phyloP scores from a whole-genome alignment of 805 yeast species.

The Ogataea methanolica region DNA sequence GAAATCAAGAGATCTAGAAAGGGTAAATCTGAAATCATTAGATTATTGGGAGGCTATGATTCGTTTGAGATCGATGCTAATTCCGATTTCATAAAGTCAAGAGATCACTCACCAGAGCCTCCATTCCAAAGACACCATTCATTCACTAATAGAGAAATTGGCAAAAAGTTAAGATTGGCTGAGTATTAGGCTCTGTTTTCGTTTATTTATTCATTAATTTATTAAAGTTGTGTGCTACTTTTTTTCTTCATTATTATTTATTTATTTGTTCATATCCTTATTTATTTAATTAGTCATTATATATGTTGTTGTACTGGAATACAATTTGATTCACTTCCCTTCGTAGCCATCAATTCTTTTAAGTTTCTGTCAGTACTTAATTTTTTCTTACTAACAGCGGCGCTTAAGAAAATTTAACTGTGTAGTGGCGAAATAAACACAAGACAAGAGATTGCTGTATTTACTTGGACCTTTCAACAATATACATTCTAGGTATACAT shows the following conservation, averaged over 20 bases:
- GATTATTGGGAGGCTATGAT: slow-evolving; percentile 77
- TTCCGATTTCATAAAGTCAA: slow-evolving; percentile 49
- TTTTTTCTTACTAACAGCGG: no score
- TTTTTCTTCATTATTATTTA: background rate
- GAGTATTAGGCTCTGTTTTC: slow-evolving; percentile 40
- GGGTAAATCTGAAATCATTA: slow-evolving; percentile 27
- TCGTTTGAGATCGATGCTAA: slow-evolving; percentile 64
- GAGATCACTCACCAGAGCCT: slow-evolving; percentile 59
- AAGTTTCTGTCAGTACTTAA: no score
- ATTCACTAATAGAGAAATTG: slow-evolving; percentile 46
- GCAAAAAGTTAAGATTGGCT: slow-evolving; percentile 57
- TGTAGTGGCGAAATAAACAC: no score
- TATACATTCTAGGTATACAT: background rate
- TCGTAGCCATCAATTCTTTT: no score
- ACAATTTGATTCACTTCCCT: no score
- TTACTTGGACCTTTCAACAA: no score
- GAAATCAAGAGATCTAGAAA: slow-evolving; percentile 14
- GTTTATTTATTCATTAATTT: background rate
- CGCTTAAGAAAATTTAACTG: no score
- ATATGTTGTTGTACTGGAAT: no score
- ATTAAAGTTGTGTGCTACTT: background rate
- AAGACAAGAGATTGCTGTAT: no score
- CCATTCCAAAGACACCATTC: slow-evolving; percentile 22
- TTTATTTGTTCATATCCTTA: no score
- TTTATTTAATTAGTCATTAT: no score